phyloP scores from a whole-genome alignment of 2,329 filamentous ascomycete genomes.

The Colletotrichum ledebouriae region DNA sequence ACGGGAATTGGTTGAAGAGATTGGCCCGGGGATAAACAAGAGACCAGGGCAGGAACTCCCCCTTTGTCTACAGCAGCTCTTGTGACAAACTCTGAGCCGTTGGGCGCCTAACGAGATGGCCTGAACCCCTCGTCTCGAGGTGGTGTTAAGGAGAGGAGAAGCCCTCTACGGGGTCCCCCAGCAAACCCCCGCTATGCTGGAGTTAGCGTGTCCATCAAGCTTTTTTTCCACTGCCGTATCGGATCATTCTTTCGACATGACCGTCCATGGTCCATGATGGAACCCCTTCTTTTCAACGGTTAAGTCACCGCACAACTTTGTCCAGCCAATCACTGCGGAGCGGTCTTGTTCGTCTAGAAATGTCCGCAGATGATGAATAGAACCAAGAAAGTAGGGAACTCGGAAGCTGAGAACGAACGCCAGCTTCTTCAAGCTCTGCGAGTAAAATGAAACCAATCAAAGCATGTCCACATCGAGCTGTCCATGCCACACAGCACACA shows the following conservation, averaged over 20 bases:
- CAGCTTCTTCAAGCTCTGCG: conserved; percentile 9
- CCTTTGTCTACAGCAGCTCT: conserved; percentile 5
- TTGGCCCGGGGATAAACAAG: conserved; percentile 24
- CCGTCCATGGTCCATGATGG: not conserved
- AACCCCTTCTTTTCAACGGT: not conserved
- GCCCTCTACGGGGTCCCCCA: not conserved
- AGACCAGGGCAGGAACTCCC: not conserved
- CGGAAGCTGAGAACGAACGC: conserved; percentile 3
- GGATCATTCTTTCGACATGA: not conserved
- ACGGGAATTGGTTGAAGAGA: conserved; percentile 6
- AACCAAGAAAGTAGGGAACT: not conserved
- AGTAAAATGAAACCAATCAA: conserved; percentile 30
- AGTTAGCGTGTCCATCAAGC: too few relatives aligned
- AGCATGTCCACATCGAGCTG: not conserved
- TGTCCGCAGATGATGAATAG: not conserved
- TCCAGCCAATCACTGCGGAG: conserved; percentile 5
- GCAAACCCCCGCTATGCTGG: not conserved
- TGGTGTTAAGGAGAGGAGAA: not conserved
- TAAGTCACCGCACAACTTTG: not conserved
- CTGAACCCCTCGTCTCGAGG: conserved; percentile 32
- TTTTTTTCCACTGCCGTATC: not conserved
- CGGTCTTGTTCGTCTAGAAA: not conserved
- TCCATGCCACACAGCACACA: conserved; percentile 13
- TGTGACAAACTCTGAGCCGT: conserved; percentile 16
- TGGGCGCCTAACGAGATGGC: conserved; percentile 12